Percentiles rank a stretch among this genome's conserved stretches.
Conservation (phyloP, 192 early-diverging fungal species). For the Funneliformis mosseae region DNA sequence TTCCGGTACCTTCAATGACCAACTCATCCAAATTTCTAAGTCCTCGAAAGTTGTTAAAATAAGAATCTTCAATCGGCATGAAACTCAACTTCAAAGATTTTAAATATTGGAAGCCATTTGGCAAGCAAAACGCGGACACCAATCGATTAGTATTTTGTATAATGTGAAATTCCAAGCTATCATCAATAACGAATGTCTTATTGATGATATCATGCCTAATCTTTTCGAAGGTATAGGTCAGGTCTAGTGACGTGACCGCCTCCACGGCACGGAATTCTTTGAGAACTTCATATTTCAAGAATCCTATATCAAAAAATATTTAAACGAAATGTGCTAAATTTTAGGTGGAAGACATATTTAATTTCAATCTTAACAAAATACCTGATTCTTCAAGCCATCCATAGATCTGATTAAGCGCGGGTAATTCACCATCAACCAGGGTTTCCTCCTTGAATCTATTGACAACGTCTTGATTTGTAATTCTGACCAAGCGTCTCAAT, state of each 20-base stretch:
- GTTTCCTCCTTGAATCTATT: neutral
- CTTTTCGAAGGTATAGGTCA: conserved; percentile 1
- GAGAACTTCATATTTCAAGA: conserved; percentile 2
- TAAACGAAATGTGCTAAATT: neutral
- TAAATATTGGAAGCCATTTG: neutral
- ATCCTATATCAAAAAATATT: neutral
- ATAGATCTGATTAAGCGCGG: neutral
- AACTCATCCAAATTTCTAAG: conserved; percentile 14
- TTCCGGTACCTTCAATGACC: neutral
- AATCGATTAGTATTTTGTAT: neutral
- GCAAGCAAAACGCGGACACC: neutral
- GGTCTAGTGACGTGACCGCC: neutral
- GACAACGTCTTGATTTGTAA: neutral
- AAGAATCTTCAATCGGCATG: neutral
- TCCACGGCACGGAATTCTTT: conserved; percentile 17
- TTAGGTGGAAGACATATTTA: neutral
- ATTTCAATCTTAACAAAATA: neutral
- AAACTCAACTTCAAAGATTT: neutral
- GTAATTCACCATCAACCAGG: neutral
- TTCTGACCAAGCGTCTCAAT: neutral
- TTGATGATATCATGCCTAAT: neutral
- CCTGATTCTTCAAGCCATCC: conserved; percentile 15
- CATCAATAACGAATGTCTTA: too few species aligned
- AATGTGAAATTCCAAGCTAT: neutral
- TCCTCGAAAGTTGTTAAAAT: neutral